These are phyloP conservation scores for Colletotrichum tropicicola DNA, from an alignment of 2,329 filamentous ascomycete species.

Conservation along the genomic window DNA sequence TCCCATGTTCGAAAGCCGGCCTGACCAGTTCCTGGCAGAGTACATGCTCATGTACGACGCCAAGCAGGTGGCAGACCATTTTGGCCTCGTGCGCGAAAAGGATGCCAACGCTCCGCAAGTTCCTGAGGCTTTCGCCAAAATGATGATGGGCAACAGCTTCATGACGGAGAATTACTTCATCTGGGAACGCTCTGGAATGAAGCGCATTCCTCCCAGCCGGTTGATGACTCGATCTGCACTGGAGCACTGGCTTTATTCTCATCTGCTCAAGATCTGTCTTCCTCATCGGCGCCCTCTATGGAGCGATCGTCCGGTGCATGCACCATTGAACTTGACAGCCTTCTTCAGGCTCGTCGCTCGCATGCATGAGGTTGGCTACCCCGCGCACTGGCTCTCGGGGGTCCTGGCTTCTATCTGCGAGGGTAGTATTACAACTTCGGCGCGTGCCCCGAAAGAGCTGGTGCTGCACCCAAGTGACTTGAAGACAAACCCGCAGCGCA, in stretches of 20 bases:
- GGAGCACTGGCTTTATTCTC: conserved; percentile 35
- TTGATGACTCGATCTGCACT: conserved; percentile 31
- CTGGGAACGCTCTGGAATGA: conserved; percentile 13
- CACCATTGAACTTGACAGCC: conserved; percentile 36
- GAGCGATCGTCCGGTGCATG: conserved; percentile 31
- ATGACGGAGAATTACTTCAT: conserved; percentile 33
- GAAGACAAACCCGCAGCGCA: not conserved
- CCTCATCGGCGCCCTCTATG: conserved; percentile 30
- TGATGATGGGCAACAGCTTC: conserved; percentile 15
- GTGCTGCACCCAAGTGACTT: conserved; percentile 18
- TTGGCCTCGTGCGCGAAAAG: conserved; percentile 30
- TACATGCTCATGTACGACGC: conserved; percentile 39
- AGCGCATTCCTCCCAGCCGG: conserved; percentile 10
- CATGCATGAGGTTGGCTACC: conserved; percentile 36
- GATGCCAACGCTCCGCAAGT: not conserved
- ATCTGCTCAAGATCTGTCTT: conserved; percentile 38
- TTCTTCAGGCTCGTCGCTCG: conserved; percentile 33
- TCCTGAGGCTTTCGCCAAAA: not conserved
- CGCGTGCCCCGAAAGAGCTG: conserved; percentile 31
- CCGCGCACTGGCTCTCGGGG: conserved; percentile 37
- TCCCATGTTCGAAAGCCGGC: conserved; percentile 34
- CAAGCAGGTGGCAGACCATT: conserved; percentile 36
- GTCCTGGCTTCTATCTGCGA: conserved; percentile 30
- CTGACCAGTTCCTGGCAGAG: conserved; percentile 38
- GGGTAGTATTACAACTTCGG: conserved; percentile 32